Evolutionary conservation across 495 filamentous ascomycete genomes (phyloP).

Genomic region (Usnea hakonensis): DNA sequence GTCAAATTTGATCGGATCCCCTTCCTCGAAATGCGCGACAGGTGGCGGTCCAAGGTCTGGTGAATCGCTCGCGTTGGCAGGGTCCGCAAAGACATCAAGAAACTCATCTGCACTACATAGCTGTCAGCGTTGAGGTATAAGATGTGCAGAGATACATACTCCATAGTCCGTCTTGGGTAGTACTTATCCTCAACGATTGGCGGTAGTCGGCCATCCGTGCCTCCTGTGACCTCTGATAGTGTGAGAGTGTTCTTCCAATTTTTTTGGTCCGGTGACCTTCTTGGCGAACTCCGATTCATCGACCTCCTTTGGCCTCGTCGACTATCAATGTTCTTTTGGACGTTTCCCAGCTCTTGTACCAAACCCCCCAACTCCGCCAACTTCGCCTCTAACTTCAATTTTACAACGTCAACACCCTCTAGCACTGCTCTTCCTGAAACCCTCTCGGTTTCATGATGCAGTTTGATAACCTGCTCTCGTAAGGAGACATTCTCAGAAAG

Average conservation of each 20-base stretch:
- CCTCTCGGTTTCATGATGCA: conserved; percentile 57
- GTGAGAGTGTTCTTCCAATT: conserved; percentile 39
- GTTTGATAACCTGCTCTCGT: conserved; percentile 64
- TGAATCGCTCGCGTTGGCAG: conserved; percentile 46
- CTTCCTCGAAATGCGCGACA: conserved; percentile 55
- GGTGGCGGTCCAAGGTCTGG: conserved; percentile 60
- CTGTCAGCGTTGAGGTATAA: conserved; percentile 19
- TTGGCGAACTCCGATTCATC: conserved; percentile 10
- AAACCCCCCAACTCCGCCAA: conserved; percentile 58
- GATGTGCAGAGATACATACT: conserved; percentile 42
- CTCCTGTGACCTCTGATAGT: conserved; percentile 41
- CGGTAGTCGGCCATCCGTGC: conserved; percentile 61
- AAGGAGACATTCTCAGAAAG: conserved; percentile 83
- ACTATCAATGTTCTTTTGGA: conserved; percentile 27
- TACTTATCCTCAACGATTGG: conserved; percentile 77
- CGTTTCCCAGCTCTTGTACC: conserved; percentile 51
- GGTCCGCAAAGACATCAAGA: conserved; percentile 39
- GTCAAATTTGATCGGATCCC: conserved; percentile 52
- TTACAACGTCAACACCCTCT: conserved; percentile 60
- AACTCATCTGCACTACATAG: conserved; percentile 36
- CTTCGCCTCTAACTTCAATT: conserved; percentile 61
- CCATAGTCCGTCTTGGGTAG: conserved; percentile 65
- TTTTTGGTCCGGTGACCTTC: conserved; percentile 32
- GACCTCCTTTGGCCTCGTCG: conserved; percentile 6
- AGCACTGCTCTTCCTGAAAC: conserved; percentile 40